These are phyloP conservation scores for Jacaranda mimosifolia DNA, from an alignment of 257 asterid genomes.

Conservation along the genomic window DNA sequence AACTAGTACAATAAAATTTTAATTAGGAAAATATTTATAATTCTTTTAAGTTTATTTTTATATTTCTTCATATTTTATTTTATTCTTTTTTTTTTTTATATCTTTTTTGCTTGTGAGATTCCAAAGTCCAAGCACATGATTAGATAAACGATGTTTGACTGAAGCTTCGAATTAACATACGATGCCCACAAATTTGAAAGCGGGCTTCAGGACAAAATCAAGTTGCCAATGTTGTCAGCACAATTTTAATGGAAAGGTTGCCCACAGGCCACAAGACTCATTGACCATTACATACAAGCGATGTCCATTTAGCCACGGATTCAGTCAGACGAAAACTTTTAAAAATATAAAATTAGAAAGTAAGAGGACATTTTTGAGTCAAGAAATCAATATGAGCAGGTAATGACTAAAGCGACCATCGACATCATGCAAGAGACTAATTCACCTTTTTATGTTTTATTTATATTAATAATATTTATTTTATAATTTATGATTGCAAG, in stretches of 20 bases:
- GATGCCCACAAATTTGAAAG: constrained; percentile 8
- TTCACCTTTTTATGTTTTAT: neutral
- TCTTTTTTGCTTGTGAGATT: neutral
- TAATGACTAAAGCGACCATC: neutral
- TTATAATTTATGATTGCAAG: too few species aligned
- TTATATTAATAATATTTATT: neutral
- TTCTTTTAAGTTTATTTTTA: too few species aligned
- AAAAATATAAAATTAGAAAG: neutral
- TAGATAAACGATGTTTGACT: neutral
- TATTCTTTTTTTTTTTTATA: neutral
- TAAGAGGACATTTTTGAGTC: neutral
- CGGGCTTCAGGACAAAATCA: constrained; percentile 13
- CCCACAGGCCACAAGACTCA: neutral
- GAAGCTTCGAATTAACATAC: constrained; percentile 20
- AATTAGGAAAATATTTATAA: too few species aligned
- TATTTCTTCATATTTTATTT: neutral
- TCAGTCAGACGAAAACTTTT: neutral
- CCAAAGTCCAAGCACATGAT: neutral
- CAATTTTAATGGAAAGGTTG: neutral
- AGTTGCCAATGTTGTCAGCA: constrained; percentile 10
- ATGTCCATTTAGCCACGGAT: neutral
- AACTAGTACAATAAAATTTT: neutral
- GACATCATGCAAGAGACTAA: neutral
- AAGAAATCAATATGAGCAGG: too few species aligned
- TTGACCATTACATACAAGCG: neutral